Conservation (phyloP, 176 grass and related monocot species). For the Oryza meridionalis region DNA sequence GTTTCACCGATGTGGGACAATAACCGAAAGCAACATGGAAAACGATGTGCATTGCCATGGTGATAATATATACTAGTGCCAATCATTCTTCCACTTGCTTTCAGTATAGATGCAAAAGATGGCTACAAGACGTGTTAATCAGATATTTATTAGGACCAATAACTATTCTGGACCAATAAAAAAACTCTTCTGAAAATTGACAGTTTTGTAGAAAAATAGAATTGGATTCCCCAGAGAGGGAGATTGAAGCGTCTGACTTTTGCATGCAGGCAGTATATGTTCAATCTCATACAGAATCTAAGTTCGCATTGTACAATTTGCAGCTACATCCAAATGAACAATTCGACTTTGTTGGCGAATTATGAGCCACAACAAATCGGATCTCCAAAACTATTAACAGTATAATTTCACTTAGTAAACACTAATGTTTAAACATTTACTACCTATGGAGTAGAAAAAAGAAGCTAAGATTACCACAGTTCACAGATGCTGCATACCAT, state of each 20-base stretch:
- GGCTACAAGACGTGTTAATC: neutral
- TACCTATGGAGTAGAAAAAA: neutral
- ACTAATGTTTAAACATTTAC: neutral
- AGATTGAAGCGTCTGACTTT: neutral
- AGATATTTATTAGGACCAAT: neutral
- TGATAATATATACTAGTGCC: conserved; percentile 8
- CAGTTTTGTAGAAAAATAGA: neutral
- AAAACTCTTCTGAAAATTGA: neutral
- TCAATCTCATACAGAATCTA: neutral
- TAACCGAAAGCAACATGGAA: conserved; percentile 18
- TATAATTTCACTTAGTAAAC: neutral
- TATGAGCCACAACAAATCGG: neutral
- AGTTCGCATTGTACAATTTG: neutral
- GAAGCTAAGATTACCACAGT: neutral
- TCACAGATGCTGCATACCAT: neutral
- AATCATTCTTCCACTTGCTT: conserved; percentile 24
- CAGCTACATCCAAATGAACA: neutral
- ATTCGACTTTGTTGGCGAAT: no score
- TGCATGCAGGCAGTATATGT: neutral
- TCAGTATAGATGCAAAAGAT: neutral
- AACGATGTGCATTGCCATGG: neutral
- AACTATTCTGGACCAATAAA: neutral
- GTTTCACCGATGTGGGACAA: conserved; percentile 21
- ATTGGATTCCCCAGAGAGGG: neutral
- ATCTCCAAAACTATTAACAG: neutral